A percentile compares a stretch with the other conserved stretches of the same genome.
Evolutionary conservation across 495 filamentous ascomycete genomes (phyloP).

Genomic region (Pyronema omphalodes): DNA sequence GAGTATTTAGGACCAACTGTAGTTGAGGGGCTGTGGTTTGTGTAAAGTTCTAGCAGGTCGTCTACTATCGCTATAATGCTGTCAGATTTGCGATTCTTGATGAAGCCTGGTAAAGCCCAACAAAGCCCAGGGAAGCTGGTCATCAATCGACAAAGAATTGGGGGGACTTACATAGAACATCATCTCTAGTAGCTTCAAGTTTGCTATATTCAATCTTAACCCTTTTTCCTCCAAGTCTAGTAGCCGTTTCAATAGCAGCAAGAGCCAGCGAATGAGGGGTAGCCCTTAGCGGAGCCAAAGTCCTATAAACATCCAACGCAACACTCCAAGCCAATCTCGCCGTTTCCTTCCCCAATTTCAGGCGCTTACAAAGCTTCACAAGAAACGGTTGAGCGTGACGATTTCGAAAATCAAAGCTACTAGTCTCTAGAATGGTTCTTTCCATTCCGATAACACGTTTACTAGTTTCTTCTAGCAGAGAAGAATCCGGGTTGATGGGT

Average conservation of each 20-base stretch:
- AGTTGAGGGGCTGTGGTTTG: constrained; percentile 53
- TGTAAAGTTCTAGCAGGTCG: constrained; percentile 25
- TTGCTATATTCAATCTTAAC: constrained; percentile 25
- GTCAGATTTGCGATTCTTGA: background rate
- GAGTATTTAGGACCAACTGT: constrained; percentile 51
- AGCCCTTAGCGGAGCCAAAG: constrained; percentile 79
- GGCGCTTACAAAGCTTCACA: constrained; percentile 45
- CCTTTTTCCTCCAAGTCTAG: constrained; percentile 39
- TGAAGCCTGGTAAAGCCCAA: background rate
- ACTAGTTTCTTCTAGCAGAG: constrained; percentile 61
- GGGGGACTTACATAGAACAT: constrained; percentile 37
- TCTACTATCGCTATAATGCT: constrained; percentile 16
- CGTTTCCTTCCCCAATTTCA: constrained; percentile 32
- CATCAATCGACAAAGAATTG: background rate
- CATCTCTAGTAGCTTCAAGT: constrained; percentile 44
- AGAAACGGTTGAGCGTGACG: constrained; percentile 71
- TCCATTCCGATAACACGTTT: constrained; percentile 75
- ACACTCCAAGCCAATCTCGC: constrained; percentile 55
- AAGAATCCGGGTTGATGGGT: constrained; percentile 43
- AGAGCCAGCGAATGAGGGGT: constrained; percentile 60
- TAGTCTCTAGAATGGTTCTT: constrained; percentile 79
- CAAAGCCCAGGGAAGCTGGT: background rate
- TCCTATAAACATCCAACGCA: constrained; percentile 76
- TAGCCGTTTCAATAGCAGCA: constrained; percentile 62
- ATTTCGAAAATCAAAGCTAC: constrained; percentile 85